A percentile compares a stretch with the other conserved stretches of the same genome.
phyloP scores from a whole-genome alignment of 2,329 filamentous ascomycete genomes.

The Cytospora chrysosperma region DNA sequence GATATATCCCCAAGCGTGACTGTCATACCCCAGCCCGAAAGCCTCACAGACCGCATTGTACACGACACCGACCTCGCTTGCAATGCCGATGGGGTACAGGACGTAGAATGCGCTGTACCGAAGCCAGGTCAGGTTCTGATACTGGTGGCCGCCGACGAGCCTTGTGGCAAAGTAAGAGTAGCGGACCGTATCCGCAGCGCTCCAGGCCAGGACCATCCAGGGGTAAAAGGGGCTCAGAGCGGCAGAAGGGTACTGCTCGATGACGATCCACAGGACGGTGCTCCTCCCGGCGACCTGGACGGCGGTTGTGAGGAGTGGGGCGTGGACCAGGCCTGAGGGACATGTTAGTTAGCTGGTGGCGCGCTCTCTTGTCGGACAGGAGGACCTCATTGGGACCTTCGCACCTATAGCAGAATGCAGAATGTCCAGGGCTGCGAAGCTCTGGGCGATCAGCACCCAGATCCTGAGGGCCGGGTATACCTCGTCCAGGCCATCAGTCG shows the following conservation, averaged over 20 bases:
- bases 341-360: constrained; percentile 1
- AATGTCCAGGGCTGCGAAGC: constrained; percentile 15
- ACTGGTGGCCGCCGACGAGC: constrained; percentile 23
- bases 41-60: constrained; percentile 8
- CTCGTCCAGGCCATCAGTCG: not conserved
- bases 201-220: constrained; percentile 20
- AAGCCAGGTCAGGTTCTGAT: constrained; percentile 18
- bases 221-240: constrained; percentile 8
- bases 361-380: too few species aligned
- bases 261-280: constrained; percentile 23
- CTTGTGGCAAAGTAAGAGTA: constrained; percentile 21
- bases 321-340: constrained; percentile 19
- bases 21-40: not conserved
- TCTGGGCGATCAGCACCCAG: constrained; percentile 20
- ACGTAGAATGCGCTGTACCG: constrained; percentile 24
- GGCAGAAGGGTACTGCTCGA: constrained; percentile 17
- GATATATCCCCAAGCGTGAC: constrained; percentile 16
- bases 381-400: too few species aligned
- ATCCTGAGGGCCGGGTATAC: constrained; percentile 16
- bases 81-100: constrained; percentile 21
- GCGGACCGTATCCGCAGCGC: constrained; percentile 16
- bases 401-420: constrained; percentile 17
- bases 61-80: constrained; percentile 18
- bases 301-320: constrained; percentile 18
- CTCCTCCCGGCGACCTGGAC: constrained; percentile 21